A percentile compares a stretch with the other conserved stretches of the same genome.
Conservation (phyloP, 2,329 filamentous ascomycete species). For the Fusarium palustre region DNA sequence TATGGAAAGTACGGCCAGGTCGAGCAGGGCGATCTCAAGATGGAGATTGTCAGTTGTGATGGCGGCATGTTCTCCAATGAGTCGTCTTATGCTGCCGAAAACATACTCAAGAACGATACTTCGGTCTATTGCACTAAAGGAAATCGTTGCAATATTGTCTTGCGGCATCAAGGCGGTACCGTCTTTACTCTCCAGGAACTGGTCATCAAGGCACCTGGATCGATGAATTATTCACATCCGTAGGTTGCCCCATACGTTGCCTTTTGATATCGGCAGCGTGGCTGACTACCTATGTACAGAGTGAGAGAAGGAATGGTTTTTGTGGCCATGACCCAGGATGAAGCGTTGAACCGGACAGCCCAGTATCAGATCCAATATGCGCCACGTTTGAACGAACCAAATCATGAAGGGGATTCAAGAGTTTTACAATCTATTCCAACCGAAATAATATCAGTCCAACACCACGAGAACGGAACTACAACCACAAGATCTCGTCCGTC, state of each 20-base stretch:
- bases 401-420: constrained; percentile 35
- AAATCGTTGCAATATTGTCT: constrained; percentile 86
- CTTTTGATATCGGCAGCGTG: constrained; percentile 19
- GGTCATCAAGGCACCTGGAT: constrained; percentile 85
- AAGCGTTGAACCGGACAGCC: constrained; percentile 77
- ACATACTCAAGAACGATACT: constrained; percentile 83
- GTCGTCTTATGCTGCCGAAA: constrained; percentile 75
- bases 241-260: constrained; percentile 61
- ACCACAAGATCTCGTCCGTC: constrained; percentile 60
- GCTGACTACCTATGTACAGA: constrained; percentile 58
- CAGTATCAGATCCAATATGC: constrained; percentile 80
- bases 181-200: constrained; percentile 88
- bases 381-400: constrained; percentile 35
- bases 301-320: constrained; percentile 94
- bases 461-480: constrained; percentile 64
- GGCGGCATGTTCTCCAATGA: constrained; percentile 78
- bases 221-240: constrained; percentile 83
- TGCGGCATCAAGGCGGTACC: constrained; percentile 83
- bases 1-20: constrained; percentile 92
- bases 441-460: constrained; percentile 63
- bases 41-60: constrained; percentile 92
- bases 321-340: constrained; percentile 84
- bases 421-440: constrained; percentile 39
- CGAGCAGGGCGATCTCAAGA: constrained; percentile 80
- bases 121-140: constrained; percentile 92